Base-by-base conservation (phyloP, 1,284 basidiomycete species). In the Ustilago bromivora region DNA sequence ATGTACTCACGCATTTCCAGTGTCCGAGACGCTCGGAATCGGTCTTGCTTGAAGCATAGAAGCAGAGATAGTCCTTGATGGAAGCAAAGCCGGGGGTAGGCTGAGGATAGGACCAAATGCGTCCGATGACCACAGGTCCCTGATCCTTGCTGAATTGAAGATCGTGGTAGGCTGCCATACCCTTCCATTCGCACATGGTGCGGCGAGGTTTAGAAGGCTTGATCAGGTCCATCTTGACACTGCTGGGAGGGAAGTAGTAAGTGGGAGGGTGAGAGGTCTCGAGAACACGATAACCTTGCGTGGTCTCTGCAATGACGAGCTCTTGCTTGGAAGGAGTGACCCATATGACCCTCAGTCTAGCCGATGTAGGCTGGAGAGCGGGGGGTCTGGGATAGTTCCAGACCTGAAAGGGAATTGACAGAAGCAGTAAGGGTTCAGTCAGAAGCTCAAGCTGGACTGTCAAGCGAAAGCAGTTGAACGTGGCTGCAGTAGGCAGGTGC, bases 181-280 rank as follows among this genome's bases (percentile, higher is more conserved):
- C 84, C 68, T 85, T 85, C 84, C 84, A 85, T 56, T 85, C 84
- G 71, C 84, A 85, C 78, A 79, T 74, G 35, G 81, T 85, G 47
- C 70, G 51, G n/a, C 79, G 63, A n/a, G 82, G 71, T 36, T 74
- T 79, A 52, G 79, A 80, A 2, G 66, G 68, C 31, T 66, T 65
- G 53, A 81, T 68, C 23, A 84, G 61, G 31, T 75, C 63, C 31
- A 49, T 66, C 52, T 76, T 71, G 49, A 82, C 79, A 56, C 72
- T 72, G 47, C 57, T 66, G 35, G 82, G 82, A 13, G 82, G 80
- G 38, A 83, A 82, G 70, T 83, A 82, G 69, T 79, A 79, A 34
- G 83, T 84, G 5, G 82, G 81, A 31, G 83, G 83, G 49, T 85
- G 83, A 13, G 77, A 80, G 2, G 84, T 84, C 68, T 85, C 84